Base-by-base conservation (phyloP, 345 rosid species). In the Heritiera littoralis region DNA sequence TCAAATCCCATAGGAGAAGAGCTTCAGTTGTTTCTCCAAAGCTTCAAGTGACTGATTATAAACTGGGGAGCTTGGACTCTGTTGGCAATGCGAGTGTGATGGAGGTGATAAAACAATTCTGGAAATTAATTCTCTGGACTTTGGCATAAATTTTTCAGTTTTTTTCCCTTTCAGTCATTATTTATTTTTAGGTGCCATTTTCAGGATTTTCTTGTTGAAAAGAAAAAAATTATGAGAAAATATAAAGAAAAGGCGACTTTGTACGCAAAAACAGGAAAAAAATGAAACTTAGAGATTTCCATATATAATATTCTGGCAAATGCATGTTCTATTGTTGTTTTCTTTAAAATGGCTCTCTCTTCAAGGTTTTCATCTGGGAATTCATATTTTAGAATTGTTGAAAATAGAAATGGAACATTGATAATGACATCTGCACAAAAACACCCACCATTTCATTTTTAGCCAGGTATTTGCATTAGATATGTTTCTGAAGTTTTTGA, bases 31-130 rank as follows among this genome's bases (percentile, higher is more conserved):
- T 76, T 63, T 77, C 86, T 43, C 85, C 82, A 63, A 87, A 82
- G 81, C 79, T 81, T 81, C 86, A 86, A 52, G 72, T 76, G 17
- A 59, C 82, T 64, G 93, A 88, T 63, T 81, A 83, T 75, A 66
- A 80, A 49, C 49, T 75, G 59, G 88, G 81, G 72, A 81, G 69
- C 17, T 58, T 80, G 83, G 88, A 87, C 72, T 82, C 86, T 18
- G 48, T 72, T 28, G 77, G 82, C 82, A 82, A 80, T 82, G 84
- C 80, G 38, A 81, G 81, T 80, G 48, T 80, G 49, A 79, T 83
- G 84, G 88, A 91, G 95, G 95, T 89, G 40, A 56, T 41, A 59
- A 38, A 20, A 40, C 61, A 15, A 9, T 52, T 54, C 15, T 72
- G 9, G 54, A 32, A 72, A 52, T 32, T 54, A 8, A 15, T 52